Percentiles rank a stretch among this genome's conserved stretches.
Conservation (phyloP, 2,329 filamentous ascomycete species). For the Venturia carpophila region DNA sequence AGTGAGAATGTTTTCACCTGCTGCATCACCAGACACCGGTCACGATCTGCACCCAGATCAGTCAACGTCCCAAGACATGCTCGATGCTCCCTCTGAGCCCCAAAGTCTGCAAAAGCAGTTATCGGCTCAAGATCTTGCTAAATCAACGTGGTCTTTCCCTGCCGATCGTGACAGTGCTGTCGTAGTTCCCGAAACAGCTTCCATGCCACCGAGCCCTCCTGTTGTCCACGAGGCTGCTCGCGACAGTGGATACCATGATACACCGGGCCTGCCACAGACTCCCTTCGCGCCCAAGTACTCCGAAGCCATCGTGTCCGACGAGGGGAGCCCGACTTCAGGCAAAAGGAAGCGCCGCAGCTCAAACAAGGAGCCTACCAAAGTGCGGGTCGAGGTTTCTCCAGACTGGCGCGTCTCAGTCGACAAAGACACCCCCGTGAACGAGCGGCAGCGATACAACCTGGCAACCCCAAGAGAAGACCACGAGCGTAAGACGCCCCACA, state of each 20-base stretch:
- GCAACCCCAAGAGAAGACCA: slow-evolving; percentile 2
- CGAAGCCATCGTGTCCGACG: not conserved
- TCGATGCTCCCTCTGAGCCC: slow-evolving; percentile 5
- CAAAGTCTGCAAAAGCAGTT: slow-evolving; percentile 13
- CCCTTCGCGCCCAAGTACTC: not conserved
- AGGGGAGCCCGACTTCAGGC: slow-evolving; percentile 10
- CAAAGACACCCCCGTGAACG: not conserved
- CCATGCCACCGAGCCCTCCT: slow-evolving; percentile 21
- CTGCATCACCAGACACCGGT: not conserved
- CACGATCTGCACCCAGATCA: not conserved
- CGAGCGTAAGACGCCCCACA: not conserved
- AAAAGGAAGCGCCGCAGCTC: slow-evolving; percentile 9
- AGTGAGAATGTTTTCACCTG: slow-evolving; percentile 6
- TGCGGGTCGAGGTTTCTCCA: slow-evolving; percentile 22
- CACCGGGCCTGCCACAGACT: slow-evolving; percentile 19
- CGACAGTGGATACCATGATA: slow-evolving; percentile 39
- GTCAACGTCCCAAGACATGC: slow-evolving; percentile 8
- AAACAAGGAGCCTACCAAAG: slow-evolving; percentile 16
- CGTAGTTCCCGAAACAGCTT: slow-evolving; percentile 38
- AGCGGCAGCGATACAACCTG: not conserved
- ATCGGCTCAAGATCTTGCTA: slow-evolving; percentile 13
- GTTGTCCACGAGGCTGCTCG: slow-evolving; percentile 27
- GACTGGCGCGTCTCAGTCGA: slow-evolving; percentile 21
- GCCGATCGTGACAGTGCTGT: slow-evolving; percentile 39
- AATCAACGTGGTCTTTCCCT: slow-evolving; percentile 32